Percentiles rank a stretch among this genome's conserved stretches.
These are phyloP conservation scores for Rhodofomes roseus DNA, from an alignment of 1,284 basidiomycete genomes.

Conservation along the genomic window DNA sequence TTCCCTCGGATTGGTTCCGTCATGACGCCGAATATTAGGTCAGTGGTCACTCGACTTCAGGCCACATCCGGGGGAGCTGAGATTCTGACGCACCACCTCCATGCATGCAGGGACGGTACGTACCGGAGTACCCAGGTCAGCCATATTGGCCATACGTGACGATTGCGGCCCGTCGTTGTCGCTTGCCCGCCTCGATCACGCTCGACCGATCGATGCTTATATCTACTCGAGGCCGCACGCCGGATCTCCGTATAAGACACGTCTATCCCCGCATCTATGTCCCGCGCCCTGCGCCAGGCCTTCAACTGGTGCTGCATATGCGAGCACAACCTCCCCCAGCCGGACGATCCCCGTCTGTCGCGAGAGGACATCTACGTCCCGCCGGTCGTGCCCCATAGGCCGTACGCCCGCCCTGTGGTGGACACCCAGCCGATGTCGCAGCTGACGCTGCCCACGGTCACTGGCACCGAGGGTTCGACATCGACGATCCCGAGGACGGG, in stretches of 20 bases:
- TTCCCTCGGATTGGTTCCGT: no score
- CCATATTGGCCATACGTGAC: background rate
- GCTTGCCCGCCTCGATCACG: background rate
- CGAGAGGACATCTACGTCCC: constrained; percentile 3
- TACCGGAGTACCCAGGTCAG: background rate
- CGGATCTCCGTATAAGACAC: background rate
- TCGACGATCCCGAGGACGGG: background rate
- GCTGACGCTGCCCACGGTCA: background rate
- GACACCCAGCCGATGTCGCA: background rate
- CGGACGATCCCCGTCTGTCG: background rate
- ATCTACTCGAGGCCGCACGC: background rate
- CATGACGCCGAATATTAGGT: background rate
- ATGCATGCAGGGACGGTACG: background rate
- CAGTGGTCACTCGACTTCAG: background rate
- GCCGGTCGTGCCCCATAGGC: constrained; percentile 1
- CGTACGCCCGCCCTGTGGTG: background rate
- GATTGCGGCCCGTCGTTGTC: background rate
- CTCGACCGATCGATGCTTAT: background rate
- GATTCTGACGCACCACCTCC: background rate
- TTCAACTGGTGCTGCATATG: background rate
- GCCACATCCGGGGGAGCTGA: background rate
- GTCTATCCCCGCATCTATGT: background rate
- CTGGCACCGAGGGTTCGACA: no score
- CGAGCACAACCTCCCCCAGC: background rate
- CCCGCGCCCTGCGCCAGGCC: background rate